Percentiles rank a stretch among this genome's conserved stretches.
Evolutionary conservation across 179 eudicot genomes (phyloP).

Genomic region (Drosera spatulata): DNA sequence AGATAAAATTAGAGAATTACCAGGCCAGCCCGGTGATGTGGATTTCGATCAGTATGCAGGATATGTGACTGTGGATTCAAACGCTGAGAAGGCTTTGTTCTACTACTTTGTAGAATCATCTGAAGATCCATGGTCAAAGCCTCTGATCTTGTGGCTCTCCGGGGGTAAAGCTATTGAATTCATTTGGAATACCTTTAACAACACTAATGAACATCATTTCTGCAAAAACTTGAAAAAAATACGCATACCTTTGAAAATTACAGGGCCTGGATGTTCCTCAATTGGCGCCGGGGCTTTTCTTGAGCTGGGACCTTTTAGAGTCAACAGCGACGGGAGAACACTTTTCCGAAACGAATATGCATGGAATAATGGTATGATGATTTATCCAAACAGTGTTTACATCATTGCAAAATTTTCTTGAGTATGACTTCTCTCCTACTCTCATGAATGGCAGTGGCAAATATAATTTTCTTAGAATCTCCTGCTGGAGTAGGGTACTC

Average conservation of each 20-base stretch:
- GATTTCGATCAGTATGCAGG: conserved; percentile 61
- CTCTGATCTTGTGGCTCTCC: conserved; percentile 42
- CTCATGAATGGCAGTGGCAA: conserved; percentile 27
- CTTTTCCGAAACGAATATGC: conserved; percentile 27
- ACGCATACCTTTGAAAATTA: too few species aligned
- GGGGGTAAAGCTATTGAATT: conserved; percentile 21
- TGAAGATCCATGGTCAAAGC: conserved; percentile 6
- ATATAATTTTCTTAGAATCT: conserved; percentile 8
- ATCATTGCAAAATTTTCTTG: not conserved
- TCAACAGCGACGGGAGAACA: conserved; percentile 34
- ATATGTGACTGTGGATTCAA: conserved; percentile 44
- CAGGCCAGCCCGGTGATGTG: conserved; percentile 51
- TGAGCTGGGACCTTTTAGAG: conserved; percentile 31
- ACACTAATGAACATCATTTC: too few species aligned
- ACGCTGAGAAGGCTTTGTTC: conserved; percentile 28
- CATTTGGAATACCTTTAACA: too few species aligned
- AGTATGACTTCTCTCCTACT: too few species aligned
- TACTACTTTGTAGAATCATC: conserved; percentile 36
- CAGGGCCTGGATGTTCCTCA: too few species aligned
- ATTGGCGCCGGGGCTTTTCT: conserved; percentile 15
- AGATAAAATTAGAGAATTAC: conserved; percentile 42
- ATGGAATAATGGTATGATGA: conserved; percentile 39
- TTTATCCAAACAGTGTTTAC: too few species aligned
- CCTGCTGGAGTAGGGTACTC: conserved; percentile 59
- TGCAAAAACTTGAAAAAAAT: too few species aligned